Evolutionary conservation across 331 rosid species (phyloP), one percentile per base, ranked within the genome.

Genomic region (Ulmus americana): DNA sequence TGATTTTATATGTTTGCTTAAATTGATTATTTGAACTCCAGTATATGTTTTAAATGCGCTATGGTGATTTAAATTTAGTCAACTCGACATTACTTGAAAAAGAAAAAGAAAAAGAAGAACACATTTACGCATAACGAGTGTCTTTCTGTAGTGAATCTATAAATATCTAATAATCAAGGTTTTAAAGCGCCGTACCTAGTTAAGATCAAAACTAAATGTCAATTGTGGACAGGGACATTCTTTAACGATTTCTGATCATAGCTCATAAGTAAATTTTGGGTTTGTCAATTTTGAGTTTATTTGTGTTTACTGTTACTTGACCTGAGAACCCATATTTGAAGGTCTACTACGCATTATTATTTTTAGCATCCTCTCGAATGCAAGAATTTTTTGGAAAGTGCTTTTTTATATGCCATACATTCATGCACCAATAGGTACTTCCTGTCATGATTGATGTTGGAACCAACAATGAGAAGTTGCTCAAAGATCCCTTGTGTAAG

Each of bases 361-460:
- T 15, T 48, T 48, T 55, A 14, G 40, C 45, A 14, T 68, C 57
- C 16, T 46, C 35, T 6, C 13, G 35, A 1, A 20, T 53, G 39
- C 15, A 11, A 22, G 46, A 13, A 3, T 49, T 44, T 5, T 8
- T 35, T 41, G 44, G 18, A 43, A 45, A 16, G 8, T 55, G 43
- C 14, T 18, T 28, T 55, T 10, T 55, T 48, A 11, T 55, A 20
- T 44, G 15, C 51, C 42, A 39, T 41, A 61, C 55, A 50, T 70
- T 35, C 52, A 49, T 63, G 56, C 10, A 20, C 28, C 49, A 12
- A 41, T 69, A 94, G 99, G 99, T 94, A 63, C 99, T 94, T 69
- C 97, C 99, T 58, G 95, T 94, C 59, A 94, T 94, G 99, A 87
- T 94, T 87, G 99, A 94, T 62, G 90, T 90, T 59, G 99, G 99